Percentiles rank a stretch among this genome's conserved stretches.
Evolutionary conservation across 2,329 filamentous ascomycete species (phyloP).

Genomic region (Arachnomyces sp.): DNA sequence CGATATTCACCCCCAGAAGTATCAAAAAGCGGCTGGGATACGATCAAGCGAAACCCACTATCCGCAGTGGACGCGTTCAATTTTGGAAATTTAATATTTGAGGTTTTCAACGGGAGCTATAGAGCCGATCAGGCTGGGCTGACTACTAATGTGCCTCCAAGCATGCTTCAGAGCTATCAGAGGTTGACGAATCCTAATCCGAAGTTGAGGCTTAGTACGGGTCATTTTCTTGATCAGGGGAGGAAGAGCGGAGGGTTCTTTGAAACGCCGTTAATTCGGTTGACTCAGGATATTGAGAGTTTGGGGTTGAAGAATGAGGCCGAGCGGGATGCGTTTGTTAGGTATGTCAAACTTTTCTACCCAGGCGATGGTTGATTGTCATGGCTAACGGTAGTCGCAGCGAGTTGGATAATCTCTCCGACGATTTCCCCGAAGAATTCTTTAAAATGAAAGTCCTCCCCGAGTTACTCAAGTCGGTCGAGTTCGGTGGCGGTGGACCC

Average conservation of each 20-base stretch:
- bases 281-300: slow-evolving; percentile 88
- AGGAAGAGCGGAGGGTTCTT: slow-evolving; percentile 78
- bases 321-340: slow-evolving; percentile 77
- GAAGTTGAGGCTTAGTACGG: slow-evolving; percentile 75
- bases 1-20: slow-evolving; percentile 84
- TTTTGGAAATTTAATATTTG: slow-evolving; percentile 74
- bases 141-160: slow-evolving; percentile 74
- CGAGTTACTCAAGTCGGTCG: slow-evolving; percentile 95
- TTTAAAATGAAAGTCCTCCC: slow-evolving; percentile 96
- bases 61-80: slow-evolving; percentile 81
- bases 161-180: slow-evolving; percentile 87
- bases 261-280: slow-evolving; percentile 80
- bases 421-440: slow-evolving; percentile 95
- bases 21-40: slow-evolving; percentile 79
- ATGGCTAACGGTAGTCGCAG: slow-evolving; percentile 27
- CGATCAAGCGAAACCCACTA: slow-evolving; percentile 72
- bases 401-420: slow-evolving; percentile 75
- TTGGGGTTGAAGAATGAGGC: slow-evolving; percentile 77
- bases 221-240: slow-evolving; percentile 84
- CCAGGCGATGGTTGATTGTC: not conserved
- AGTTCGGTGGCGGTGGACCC: slow-evolving; percentile 90
- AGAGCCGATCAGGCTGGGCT: slow-evolving; percentile 73
- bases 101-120: slow-evolving; percentile 85
- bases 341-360: slow-evolving; percentile 38
- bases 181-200: slow-evolving; percentile 80